A percentile compares a stretch with the other conserved stretches of the same genome.
Conservation (phyloP, 2,329 filamentous ascomycete species). For the Neonectria faginata region DNA sequence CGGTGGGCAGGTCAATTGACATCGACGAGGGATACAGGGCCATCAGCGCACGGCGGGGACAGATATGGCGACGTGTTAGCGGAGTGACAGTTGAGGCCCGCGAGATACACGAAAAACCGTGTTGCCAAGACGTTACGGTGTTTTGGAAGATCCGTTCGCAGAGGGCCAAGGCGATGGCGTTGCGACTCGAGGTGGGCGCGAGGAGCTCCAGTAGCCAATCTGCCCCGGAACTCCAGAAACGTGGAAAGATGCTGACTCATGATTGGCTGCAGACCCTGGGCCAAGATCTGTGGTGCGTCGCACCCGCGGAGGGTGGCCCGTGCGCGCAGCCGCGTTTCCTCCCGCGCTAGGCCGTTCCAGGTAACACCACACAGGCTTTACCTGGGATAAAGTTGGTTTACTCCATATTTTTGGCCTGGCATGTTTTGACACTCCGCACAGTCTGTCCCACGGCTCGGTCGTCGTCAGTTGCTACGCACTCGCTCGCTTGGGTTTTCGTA, state of each 20-base stretch:
- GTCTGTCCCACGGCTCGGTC: background rate
- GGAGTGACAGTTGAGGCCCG: background rate
- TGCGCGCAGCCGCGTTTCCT: conserved; percentile 25
- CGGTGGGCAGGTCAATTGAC: background rate
- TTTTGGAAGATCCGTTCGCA: background rate
- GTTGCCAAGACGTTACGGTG: conserved; percentile 5
- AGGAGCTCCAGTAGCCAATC: conserved; percentile 40
- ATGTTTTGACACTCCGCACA: background rate
- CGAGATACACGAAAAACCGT: background rate
- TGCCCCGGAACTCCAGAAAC: conserved; percentile 34
- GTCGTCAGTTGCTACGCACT: background rate
- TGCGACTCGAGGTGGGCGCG: background rate
- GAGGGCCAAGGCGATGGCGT: background rate
- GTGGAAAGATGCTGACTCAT: conserved; percentile 20
- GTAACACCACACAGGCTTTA: conserved; percentile 33
- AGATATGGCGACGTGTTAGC: background rate
- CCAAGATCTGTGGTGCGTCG: conserved; percentile 8
- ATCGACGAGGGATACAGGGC: background rate
- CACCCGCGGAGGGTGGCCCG: conserved; percentile 8
- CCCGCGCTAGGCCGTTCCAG: conserved; percentile 13
- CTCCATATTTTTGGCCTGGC: background rate
- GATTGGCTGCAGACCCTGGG: conserved; percentile 24
- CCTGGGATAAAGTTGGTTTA: conserved; percentile 40
- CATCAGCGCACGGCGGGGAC: background rate
- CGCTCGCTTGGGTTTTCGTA: background rate